Percentiles rank a stretch among this genome's conserved stretches.
These are phyloP conservation scores for Magnaporthiopsis rhizophila DNA, from an alignment of 2,329 filamentous ascomycete genomes.

Conservation along the genomic window DNA sequence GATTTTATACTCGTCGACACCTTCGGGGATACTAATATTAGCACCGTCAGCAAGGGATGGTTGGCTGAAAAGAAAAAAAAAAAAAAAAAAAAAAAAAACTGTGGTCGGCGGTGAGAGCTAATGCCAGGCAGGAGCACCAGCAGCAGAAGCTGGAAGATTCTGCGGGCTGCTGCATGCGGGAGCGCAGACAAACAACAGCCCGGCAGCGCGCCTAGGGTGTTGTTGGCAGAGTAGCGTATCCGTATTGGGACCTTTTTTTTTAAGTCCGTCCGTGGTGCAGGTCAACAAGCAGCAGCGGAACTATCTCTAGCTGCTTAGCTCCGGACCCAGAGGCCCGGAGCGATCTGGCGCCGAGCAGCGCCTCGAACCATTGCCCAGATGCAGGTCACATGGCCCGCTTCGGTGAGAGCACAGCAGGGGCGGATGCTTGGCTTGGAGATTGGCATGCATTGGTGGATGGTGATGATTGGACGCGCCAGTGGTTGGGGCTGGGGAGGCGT, in stretches of 20 bases:
- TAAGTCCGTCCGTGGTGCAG: too few species aligned
- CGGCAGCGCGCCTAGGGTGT: too few species aligned
- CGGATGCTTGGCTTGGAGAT: not conserved
- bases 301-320: too few species aligned
- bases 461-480: not conserved
- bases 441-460: not conserved
- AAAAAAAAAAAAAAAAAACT: too few species aligned
- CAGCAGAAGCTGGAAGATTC: too few species aligned
- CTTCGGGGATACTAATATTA: not conserved
- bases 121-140: too few species aligned
- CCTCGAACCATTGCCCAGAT: not conserved
- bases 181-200: not conserved
- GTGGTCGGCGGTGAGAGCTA: too few species aligned
- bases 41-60: not conserved
- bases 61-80: not conserved
- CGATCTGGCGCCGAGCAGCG: not conserved
- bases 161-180: too few species aligned
- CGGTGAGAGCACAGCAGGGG: not conserved
- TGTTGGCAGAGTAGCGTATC: too few species aligned
- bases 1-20: not conserved
- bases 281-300: too few species aligned
- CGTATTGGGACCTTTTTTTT: too few species aligned
- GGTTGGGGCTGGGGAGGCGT: not conserved
- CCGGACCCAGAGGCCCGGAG: not conserved
- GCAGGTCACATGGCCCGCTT: not conserved